Conservation (phyloP, 768 basidiomycete species). For the Collybiopsis confluens region DNA sequence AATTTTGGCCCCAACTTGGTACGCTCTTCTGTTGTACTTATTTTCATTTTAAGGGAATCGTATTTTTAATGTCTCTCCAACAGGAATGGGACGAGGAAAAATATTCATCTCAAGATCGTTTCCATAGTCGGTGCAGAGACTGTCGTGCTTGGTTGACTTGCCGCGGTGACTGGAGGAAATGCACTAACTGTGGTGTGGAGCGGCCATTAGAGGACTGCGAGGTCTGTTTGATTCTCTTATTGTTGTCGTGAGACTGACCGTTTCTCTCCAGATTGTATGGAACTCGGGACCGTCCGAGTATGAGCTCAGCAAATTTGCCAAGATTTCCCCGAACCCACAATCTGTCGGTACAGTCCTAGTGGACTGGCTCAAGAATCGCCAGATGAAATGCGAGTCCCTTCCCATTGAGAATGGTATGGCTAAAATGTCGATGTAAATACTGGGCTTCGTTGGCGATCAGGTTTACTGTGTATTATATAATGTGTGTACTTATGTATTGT, state of each 20-base stretch:
- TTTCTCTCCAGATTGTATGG: conserved; percentile 10
- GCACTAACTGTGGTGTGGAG: conserved; percentile 11
- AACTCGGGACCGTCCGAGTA: conserved; percentile 10
- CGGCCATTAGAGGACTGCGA: conserved; percentile 13
- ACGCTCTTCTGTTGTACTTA: neutral
- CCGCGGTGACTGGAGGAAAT: conserved; percentile 13
- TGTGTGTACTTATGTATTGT: too few relatives aligned
- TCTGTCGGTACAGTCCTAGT: conserved; percentile 12
- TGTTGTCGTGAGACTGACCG: neutral
- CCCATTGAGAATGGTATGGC: conserved; percentile 6
- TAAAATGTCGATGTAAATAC: neutral
- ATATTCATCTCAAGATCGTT: conserved; percentile 10
- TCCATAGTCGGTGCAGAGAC: conserved; percentile 8
- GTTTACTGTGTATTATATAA: too few relatives aligned
- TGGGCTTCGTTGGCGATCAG: too few relatives aligned
- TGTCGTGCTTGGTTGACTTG: conserved; percentile 12
- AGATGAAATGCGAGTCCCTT: conserved; percentile 11
- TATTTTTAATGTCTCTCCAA: neutral
- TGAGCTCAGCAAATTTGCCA: conserved; percentile 14
- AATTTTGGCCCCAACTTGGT: conserved; percentile 11
- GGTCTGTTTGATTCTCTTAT: neutral
- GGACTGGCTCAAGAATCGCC: conserved; percentile 10
- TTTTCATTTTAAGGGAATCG: neutral
- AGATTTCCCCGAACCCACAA: conserved; percentile 8
- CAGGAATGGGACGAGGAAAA: conserved; percentile 12